Percentiles rank a stretch among this genome's conserved stretches.
These are phyloP conservation scores for Boletus coccyginus DNA, from an alignment of 768 basidiomycete species.

Conservation along the genomic window DNA sequence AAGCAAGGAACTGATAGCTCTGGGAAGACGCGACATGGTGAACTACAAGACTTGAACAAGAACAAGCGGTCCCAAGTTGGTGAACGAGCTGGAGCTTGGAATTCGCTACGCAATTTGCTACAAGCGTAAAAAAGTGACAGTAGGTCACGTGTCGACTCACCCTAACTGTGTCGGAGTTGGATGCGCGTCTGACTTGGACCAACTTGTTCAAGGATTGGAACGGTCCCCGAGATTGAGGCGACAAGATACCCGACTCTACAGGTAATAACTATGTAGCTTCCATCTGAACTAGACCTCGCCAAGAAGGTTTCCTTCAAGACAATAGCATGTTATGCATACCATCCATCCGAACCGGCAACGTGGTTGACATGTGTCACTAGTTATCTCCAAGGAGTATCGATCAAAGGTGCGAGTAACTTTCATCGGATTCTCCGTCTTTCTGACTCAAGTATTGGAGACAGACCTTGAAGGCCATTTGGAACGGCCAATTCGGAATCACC, in stretches of 20 bases:
- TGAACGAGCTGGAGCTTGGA: neutral
- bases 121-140: slow-evolving; percentile 4
- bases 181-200: neutral
- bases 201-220: too few species aligned
- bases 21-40: slow-evolving; percentile 23
- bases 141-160: slow-evolving; percentile 19
- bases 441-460: neutral
- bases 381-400: slow-evolving; percentile 15
- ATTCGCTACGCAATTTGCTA: neutral
- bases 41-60: neutral
- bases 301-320: neutral
- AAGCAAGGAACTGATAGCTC: slow-evolving; percentile 11
- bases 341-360: slow-evolving; percentile 5
- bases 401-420: neutral
- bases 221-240: neutral
- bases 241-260: neutral
- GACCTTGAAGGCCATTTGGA: neutral
- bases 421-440: neutral
- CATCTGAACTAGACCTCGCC: neutral
- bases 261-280: neutral
- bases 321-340: neutral
- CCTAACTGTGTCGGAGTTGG: too few species aligned
- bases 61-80: neutral
- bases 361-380: slow-evolving; percentile 14
- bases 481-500: neutral